Evolutionary conservation across 345 rosid species (phyloP).

Genomic region (Kernera saxatilis): DNA sequence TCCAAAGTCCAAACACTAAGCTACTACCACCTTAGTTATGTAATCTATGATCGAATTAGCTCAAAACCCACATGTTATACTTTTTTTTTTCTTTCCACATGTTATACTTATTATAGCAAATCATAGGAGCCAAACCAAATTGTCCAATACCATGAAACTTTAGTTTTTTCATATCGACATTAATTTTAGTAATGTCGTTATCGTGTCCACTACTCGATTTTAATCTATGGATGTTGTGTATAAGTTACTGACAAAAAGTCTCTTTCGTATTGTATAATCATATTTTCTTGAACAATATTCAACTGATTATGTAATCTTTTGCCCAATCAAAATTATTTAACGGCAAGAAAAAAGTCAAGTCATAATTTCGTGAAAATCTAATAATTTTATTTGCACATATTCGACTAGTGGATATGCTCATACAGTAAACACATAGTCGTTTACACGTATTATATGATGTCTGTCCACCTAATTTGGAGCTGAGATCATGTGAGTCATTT

Average conservation of each 20-base stretch:
- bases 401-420: background rate
- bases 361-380: background rate
- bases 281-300: background rate
- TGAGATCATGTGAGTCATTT: constrained; percentile 5
- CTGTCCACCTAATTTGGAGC: background rate
- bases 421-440: background rate
- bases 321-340: background rate
- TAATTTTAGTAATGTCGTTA: no score
- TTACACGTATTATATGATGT: background rate
- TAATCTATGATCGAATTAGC: background rate
- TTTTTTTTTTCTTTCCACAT: no score
- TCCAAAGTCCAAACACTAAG: background rate
- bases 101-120: no score
- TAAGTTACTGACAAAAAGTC: background rate
- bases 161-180: no score
- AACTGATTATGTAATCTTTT: background rate
- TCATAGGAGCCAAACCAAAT: no score
- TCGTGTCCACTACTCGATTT: no score
- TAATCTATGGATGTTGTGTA: background rate
- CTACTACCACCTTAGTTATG: background rate
- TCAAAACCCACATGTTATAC: no score
- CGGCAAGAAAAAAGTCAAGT: background rate
- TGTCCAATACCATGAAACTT: no score
- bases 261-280: background rate
- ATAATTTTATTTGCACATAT: background rate